Evolutionary conservation across 495 filamentous ascomycete species (phyloP).

Genomic region (Tuber brumale): DNA sequence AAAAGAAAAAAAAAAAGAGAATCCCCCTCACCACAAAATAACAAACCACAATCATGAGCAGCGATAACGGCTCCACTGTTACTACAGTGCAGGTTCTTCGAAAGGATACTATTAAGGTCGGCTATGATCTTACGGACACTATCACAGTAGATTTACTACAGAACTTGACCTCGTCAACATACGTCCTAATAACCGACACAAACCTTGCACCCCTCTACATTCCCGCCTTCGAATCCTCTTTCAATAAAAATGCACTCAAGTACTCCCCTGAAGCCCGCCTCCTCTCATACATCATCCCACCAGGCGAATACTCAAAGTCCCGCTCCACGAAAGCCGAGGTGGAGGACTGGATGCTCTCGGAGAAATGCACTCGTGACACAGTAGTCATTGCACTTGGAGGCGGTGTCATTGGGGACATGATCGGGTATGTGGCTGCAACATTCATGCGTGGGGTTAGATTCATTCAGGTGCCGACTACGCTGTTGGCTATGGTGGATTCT

Average conservation of each 20-base stretch:
- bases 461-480: constrained; percentile 90
- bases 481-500: constrained; percentile 96
- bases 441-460: constrained; percentile 97
- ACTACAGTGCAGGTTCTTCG: constrained; percentile 38
- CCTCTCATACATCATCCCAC: constrained; percentile 77
- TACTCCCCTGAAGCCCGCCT: constrained; percentile 58
- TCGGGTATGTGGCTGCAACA: constrained; percentile 91
- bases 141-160: constrained; percentile 74
- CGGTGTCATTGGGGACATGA: constrained; percentile 95
- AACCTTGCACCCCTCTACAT: constrained; percentile 80
- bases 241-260: constrained; percentile 53
- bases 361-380: constrained; percentile 88
- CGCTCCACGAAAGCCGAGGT: constrained; percentile 88
- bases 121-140: constrained; percentile 78
- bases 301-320: constrained; percentile 89
- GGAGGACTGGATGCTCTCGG: constrained; percentile 92
- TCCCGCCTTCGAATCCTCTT: constrained; percentile 64
- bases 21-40: background rate
- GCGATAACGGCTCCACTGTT: constrained; percentile 16
- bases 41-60: constrained; percentile 21
- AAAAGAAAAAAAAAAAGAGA: too few species aligned
- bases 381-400: constrained; percentile 94
- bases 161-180: constrained; percentile 75
- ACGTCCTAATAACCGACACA: constrained; percentile 92
- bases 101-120: constrained; percentile 75